A percentile compares a stretch with the other conserved stretches of the same genome.
phyloP scores from a whole-genome alignment of 768 basidiomycete species.

The Leucocoprinus birnbaumii region DNA sequence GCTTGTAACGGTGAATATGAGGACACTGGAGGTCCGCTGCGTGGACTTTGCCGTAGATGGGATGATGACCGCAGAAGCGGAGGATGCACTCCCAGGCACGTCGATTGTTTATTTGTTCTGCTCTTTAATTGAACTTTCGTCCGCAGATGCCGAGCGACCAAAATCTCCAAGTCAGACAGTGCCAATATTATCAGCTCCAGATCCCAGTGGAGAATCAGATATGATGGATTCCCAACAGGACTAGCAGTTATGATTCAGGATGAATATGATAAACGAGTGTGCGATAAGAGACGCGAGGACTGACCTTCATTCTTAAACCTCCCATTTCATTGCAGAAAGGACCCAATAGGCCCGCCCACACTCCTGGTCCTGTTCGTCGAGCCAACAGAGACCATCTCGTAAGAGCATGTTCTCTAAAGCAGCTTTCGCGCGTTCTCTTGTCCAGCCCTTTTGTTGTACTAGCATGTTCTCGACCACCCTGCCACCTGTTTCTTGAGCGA shows the following conservation, averaged over 20 bases:
- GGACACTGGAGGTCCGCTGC: conserved; percentile 68
- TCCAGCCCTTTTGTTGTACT: conserved; percentile 70
- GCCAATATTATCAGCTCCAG: conserved; percentile 22
- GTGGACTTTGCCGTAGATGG: conserved; percentile 54
- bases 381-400: conserved; percentile 90
- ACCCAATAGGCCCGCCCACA: conserved; percentile 80
- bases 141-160: conserved; percentile 14
- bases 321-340: conserved; percentile 86
- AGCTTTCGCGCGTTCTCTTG: conserved; percentile 65
- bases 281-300: not conserved
- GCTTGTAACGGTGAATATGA: conserved; percentile 77
- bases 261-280: not conserved
- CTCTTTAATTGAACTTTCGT: not conserved
- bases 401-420: conserved; percentile 90
- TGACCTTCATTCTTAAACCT: conserved; percentile 36
- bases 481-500: conserved; percentile 68
- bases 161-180: conserved; percentile 21
- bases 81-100: conserved; percentile 17
- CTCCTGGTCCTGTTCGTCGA: conserved; percentile 83
- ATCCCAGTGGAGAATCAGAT: conserved; percentile 12
- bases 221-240: conserved; percentile 12
- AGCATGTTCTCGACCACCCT: conserved; percentile 64
- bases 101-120: not conserved
- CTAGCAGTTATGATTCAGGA: not conserved
- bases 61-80: conserved; percentile 31